phyloP scores from a whole-genome alignment of 768 basidiomycete species.

The Lactifluus pinguis region DNA sequence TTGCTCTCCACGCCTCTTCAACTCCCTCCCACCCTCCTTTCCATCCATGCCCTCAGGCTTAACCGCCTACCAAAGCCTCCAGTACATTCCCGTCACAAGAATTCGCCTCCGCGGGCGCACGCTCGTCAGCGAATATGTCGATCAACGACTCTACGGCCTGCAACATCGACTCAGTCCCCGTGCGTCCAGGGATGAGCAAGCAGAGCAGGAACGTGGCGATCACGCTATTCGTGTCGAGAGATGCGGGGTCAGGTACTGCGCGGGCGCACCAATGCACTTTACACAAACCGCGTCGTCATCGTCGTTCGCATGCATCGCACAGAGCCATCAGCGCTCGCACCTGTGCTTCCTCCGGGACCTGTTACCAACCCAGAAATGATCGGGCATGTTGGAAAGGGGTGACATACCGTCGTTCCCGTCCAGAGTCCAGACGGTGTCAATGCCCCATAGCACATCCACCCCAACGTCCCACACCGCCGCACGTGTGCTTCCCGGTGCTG shows the following conservation, averaged over 20 bases:
- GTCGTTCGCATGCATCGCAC: constrained; percentile 38
- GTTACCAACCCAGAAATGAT: neutral
- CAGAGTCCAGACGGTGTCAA: constrained; percentile 77
- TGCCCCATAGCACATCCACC: constrained; percentile 80
- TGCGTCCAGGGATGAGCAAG: constrained; percentile 30
- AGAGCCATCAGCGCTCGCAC: constrained; percentile 44
- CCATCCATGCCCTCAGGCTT: constrained; percentile 59
- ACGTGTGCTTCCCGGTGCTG: no score
- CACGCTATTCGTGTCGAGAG: constrained; percentile 58
- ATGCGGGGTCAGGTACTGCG: constrained; percentile 44
- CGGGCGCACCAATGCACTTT: constrained; percentile 78
- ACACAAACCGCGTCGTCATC: constrained; percentile 49
- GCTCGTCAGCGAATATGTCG: constrained; percentile 91
- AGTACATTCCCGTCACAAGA: constrained; percentile 59
- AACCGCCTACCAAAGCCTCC: constrained; percentile 49
- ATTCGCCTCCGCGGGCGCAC: constrained; percentile 66
- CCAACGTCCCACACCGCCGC: constrained; percentile 72
- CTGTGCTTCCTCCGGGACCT: constrained; percentile 39
- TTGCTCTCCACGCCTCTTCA: constrained; percentile 64
- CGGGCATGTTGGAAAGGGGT: no score
- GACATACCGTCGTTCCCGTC: constrained; percentile 51
- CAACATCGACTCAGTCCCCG: no score
- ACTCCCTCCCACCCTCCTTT: constrained; percentile 55
- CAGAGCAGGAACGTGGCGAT: constrained; percentile 61
- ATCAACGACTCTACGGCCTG: constrained; percentile 70